phyloP scores from a whole-genome alignment of 2,329 filamentous ascomycete genomes.

The Biscogniauxia mediterranea region DNA sequence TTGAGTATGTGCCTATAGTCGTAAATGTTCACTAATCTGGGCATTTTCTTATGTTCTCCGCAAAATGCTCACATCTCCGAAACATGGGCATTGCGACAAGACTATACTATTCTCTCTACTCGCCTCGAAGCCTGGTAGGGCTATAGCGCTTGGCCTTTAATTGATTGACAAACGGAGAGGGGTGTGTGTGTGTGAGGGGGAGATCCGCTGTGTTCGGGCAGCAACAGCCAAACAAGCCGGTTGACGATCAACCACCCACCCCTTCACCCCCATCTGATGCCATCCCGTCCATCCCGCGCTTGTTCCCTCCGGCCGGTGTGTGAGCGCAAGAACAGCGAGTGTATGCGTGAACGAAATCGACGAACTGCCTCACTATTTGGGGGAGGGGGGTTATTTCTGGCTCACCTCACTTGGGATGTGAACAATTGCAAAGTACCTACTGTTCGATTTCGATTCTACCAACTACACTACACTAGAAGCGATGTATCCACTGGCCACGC shows the following conservation, averaged over 20 bases:
- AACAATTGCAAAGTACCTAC: slow-evolving; percentile 7
- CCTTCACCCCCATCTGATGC: slow-evolving; percentile 18
- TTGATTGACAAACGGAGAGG: slow-evolving; percentile 28
- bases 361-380: slow-evolving; percentile 8
- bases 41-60: slow-evolving; percentile 7
- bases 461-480: not conserved
- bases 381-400: slow-evolving; percentile 1
- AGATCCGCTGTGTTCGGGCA: slow-evolving; percentile 38
- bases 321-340: slow-evolving; percentile 2
- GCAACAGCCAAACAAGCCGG: slow-evolving; percentile 37
- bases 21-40: not conserved
- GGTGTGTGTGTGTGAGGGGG: slow-evolving; percentile 16
- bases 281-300: slow-evolving; percentile 17
- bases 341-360: slow-evolving; percentile 9
- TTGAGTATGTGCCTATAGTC: not conserved
- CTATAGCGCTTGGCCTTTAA: slow-evolving; percentile 24
- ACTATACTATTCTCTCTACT: slow-evolving; percentile 2
- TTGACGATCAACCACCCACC: slow-evolving; percentile 28
- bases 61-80: slow-evolving; percentile 4
- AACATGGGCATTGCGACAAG: slow-evolving; percentile 4
- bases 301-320: slow-evolving; percentile 19
- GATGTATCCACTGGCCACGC: not conserved
- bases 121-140: slow-evolving; percentile 18
- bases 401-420: slow-evolving; percentile 8
- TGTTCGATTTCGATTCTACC: slow-evolving; percentile 5